Percentiles rank a stretch among this genome's conserved stretches.
These are phyloP conservation scores for Thelephora terrestris DNA, from an alignment of 1,284 basidiomycete species.

Conservation along the genomic window DNA sequence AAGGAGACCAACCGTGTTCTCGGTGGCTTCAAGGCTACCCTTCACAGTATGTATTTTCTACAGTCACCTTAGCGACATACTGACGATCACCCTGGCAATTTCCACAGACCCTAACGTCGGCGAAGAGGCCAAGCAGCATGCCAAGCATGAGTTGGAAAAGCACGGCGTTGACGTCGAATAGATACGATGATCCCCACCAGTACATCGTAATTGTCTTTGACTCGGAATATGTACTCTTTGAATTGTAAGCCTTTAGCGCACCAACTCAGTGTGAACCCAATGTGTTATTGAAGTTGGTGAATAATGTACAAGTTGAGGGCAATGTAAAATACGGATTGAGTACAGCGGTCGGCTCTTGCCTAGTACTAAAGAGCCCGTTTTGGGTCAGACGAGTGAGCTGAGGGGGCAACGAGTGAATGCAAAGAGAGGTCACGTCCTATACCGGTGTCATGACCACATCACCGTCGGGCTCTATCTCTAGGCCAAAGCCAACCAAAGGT, in stretches of 20 bases:
- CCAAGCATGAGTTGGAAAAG: constrained; percentile 27
- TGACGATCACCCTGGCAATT: constrained; percentile 17
- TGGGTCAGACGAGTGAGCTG: background rate
- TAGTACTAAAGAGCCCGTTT: background rate
- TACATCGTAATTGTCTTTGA: background rate
- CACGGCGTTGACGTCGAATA: constrained; percentile 7
- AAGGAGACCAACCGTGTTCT: constrained; percentile 24
- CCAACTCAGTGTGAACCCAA: too few species aligned
- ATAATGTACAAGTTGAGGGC: too few species aligned
- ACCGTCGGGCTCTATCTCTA: constrained; percentile 6
- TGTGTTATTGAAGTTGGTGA: too few species aligned
- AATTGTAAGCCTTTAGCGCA: too few species aligned
- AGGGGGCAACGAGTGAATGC: background rate
- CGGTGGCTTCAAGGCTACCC: constrained; percentile 44
- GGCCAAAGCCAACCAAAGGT: constrained; percentile 23
- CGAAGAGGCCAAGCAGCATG: constrained; percentile 32
- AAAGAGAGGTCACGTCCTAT: constrained; percentile 8
- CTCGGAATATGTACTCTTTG: background rate
- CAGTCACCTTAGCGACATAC: background rate
- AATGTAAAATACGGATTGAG: too few species aligned
- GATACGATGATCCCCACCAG: background rate
- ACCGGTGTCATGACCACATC: constrained; percentile 34
- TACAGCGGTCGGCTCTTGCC: background rate
- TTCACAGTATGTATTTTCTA: constrained; percentile 28
- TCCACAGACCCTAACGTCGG: constrained; percentile 31